Evolutionary conservation across 805 yeast genomes (phyloP).

Genomic region (Scheffersomyces lignosus): DNA sequence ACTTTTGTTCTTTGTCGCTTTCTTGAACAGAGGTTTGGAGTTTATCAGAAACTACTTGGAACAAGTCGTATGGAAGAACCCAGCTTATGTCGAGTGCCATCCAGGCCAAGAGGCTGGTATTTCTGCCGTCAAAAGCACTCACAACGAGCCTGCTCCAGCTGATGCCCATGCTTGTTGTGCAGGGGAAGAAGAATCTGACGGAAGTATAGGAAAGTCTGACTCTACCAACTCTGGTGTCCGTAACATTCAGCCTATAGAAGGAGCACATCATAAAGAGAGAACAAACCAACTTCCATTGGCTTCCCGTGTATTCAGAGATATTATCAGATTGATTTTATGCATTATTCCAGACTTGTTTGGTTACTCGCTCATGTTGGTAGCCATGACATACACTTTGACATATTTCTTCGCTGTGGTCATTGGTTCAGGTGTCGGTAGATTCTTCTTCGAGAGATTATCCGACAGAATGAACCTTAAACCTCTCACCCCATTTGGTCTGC

Average conservation of each 20-base stretch:
- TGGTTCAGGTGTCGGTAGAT: slow-evolving; percentile 71
- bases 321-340: slow-evolving; percentile 53
- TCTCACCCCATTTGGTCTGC: slow-evolving; percentile 13
- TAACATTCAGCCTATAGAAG: background rate
- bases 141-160: slow-evolving; percentile 1
- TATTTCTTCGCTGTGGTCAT: slow-evolving; percentile 73
- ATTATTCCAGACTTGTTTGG: slow-evolving; percentile 66
- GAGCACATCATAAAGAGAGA: background rate
- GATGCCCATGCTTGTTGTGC: slow-evolving; percentile 1
- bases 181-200: background rate
- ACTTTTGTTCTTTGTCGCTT: slow-evolving; percentile 56
- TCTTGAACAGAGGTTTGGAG: slow-evolving; percentile 58
- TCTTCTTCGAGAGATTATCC: slow-evolving; percentile 61
- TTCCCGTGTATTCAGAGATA: slow-evolving; percentile 45
- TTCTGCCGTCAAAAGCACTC: background rate
- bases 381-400: slow-evolving; percentile 65
- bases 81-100: slow-evolving; percentile 20
- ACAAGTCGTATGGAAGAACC: slow-evolving; percentile 59
- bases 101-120: slow-evolving; percentile 5
- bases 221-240: background rate
- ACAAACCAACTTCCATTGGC: slow-evolving; percentile 13
- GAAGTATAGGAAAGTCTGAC: background rate
- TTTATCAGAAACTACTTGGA: slow-evolving; percentile 66
- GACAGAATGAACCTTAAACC: slow-evolving; percentile 38
- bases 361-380: slow-evolving; percentile 75